phyloP scores from a whole-genome alignment of 169 alveolate species.

The Plasmodium vivax region DNA sequence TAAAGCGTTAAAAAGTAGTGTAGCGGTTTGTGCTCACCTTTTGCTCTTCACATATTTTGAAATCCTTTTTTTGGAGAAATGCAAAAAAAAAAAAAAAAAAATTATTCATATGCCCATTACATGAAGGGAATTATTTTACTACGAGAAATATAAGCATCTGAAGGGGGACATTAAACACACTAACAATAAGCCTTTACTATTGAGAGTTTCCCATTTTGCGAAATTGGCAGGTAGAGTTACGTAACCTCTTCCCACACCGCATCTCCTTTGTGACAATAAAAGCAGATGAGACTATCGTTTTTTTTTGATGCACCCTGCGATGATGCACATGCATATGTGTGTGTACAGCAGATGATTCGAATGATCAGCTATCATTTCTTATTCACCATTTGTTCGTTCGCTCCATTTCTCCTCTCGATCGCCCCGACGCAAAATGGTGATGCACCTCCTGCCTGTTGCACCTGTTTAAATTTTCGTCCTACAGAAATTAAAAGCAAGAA shows the following conservation, averaged over 20 bases:
- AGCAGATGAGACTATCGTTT: background rate
- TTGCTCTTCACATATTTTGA: background rate
- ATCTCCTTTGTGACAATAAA: background rate
- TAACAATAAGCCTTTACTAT: conserved; percentile 37
- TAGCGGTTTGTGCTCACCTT: background rate
- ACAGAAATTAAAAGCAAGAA: conserved; percentile 48
- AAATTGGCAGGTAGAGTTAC: conserved; percentile 21
- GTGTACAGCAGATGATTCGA: background rate
- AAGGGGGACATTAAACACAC: conserved; percentile 10
- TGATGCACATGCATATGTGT: background rate
- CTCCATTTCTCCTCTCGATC: background rate
- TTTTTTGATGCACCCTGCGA: background rate
- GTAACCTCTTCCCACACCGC: background rate
- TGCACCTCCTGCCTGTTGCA: background rate
- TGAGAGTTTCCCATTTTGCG: conserved; percentile 37
- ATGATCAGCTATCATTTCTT: background rate
- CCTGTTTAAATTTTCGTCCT: background rate
- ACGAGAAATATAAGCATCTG: conserved; percentile 39
- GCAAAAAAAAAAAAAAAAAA: background rate
- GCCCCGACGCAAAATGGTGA: background rate
- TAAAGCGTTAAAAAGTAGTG: background rate
- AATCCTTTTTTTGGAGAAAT: background rate
- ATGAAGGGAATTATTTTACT: conserved; percentile 38
- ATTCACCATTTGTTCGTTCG: background rate
- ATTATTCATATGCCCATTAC: background rate